Evolutionary conservation across 2,329 filamentous ascomycete species (phyloP).

Genomic region (Arachnomyces sp.): DNA sequence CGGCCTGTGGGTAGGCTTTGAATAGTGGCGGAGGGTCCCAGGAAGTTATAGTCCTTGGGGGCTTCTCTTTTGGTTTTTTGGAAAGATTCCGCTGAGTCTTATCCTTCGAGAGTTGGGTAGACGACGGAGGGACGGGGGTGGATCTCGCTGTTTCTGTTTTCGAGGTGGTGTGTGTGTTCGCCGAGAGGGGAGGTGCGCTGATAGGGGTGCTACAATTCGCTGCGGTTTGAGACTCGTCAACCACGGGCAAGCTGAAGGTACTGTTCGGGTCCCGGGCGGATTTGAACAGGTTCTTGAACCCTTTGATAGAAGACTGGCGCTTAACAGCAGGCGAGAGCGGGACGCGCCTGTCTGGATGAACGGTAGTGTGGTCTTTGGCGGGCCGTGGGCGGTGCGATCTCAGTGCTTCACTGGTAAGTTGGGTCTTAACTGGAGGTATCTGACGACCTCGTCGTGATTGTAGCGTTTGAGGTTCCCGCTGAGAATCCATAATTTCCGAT

Average conservation of each 20-base stretch:
- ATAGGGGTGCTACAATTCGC: slow-evolving; percentile 18
- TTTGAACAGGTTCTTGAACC: slow-evolving; percentile 8
- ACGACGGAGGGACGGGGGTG: slow-evolving; percentile 14
- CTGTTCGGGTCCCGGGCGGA: slow-evolving; percentile 22
- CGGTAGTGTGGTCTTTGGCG: too few relatives aligned
- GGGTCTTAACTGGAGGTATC: slow-evolving; percentile 30
- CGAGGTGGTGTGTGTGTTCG: slow-evolving; percentile 19
- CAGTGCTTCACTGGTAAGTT: slow-evolving; percentile 22
- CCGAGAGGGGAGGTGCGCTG: slow-evolving; percentile 17
- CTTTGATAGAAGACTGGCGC: slow-evolving; percentile 1
- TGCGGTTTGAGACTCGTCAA: slow-evolving; percentile 30
- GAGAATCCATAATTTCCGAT: too few relatives aligned
- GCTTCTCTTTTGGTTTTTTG: slow-evolving; percentile 18
- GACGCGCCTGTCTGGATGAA: too few relatives aligned
- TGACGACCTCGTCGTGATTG: slow-evolving; percentile 28
- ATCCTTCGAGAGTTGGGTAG: slow-evolving; percentile 8
- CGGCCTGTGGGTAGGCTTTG: slow-evolving; percentile 76
- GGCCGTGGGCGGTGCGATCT: slow-evolving; percentile 26
- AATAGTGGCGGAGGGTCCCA: slow-evolving; percentile 72
- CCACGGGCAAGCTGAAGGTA: slow-evolving; percentile 28
- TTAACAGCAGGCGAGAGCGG: too few relatives aligned
- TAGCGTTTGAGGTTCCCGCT: too few relatives aligned
- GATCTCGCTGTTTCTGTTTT: slow-evolving; percentile 22
- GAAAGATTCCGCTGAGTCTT: slow-evolving; percentile 17
- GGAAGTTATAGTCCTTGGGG: slow-evolving; percentile 18